Evolutionary conservation across 139 green algal genomes (phyloP).

Genomic region (Mesostigma viride): DNA sequence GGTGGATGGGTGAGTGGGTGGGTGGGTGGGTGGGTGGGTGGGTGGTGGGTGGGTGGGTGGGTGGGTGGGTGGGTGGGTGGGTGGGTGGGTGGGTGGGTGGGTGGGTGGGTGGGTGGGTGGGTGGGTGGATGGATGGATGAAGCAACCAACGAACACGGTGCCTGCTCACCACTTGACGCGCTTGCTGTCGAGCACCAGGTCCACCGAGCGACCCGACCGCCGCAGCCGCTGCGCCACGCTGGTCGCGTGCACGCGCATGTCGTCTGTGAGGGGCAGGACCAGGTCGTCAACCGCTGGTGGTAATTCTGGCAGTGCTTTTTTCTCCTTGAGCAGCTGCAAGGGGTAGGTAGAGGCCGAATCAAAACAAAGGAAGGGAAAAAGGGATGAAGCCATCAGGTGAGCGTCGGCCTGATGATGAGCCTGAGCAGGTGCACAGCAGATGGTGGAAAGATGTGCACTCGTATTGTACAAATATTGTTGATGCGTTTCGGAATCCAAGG

Average conservation of each 20-base stretch:
- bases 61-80: no score
- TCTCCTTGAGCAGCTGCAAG: conserved; percentile 74
- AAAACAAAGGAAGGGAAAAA: background rate
- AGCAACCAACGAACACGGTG: background rate
- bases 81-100: no score
- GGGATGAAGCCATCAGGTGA: background rate
- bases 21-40: no score
- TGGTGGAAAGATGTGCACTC: no score
- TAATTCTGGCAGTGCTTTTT: conserved; percentile 37
- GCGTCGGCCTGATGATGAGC: background rate
- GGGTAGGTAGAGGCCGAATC: background rate
- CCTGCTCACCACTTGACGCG: conserved; percentile 64
- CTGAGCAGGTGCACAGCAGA: background rate
- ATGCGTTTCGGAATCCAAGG: no score
- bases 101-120: no score
- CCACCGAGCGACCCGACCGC: conserved; percentile 55
- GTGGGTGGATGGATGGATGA: background rate
- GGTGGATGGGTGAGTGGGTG: no score
- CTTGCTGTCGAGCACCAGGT: conserved; percentile 84
- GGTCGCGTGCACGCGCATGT: conserved; percentile 17
- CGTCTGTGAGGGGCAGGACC: conserved; percentile 19
- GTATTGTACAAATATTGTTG: no score
- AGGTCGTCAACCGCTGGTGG: conserved; percentile 30
- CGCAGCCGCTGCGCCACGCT: conserved; percentile 57
- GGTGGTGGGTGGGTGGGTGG: no score